A percentile compares a stretch with the other conserved stretches of the same genome.
Evolutionary conservation across 768 basidiomycete species (phyloP).

Genomic region (Boletus subparvulus): DNA sequence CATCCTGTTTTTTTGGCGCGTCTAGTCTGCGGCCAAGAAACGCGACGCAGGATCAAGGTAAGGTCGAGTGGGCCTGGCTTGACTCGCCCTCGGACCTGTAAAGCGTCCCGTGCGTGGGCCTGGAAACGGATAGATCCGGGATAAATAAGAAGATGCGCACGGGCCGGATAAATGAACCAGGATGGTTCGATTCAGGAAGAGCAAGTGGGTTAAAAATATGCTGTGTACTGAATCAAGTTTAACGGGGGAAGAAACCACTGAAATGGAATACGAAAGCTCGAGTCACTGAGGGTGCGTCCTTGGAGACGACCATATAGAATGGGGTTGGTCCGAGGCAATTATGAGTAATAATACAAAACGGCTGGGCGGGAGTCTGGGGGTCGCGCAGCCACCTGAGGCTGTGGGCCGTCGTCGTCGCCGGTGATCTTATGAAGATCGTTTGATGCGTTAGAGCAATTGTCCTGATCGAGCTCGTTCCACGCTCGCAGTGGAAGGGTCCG

Average conservation of each 20-base stretch:
- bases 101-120: slow-evolving; percentile 3
- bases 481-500: slow-evolving; percentile 19
- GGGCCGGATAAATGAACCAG: slow-evolving; percentile 9
- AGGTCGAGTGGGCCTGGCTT: neutral
- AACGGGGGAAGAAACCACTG: slow-evolving; percentile 13
- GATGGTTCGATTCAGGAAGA: slow-evolving; percentile 20
- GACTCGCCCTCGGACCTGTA: slow-evolving; percentile 7
- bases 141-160: slow-evolving; percentile 26
- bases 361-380: slow-evolving; percentile 8
- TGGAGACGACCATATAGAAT: slow-evolving; percentile 21
- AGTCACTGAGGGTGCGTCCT: slow-evolving; percentile 16
- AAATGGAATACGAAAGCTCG: slow-evolving; percentile 21
- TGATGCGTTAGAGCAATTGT: slow-evolving; percentile 14
- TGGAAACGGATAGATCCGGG: slow-evolving; percentile 20
- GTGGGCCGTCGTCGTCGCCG: slow-evolving; percentile 16
- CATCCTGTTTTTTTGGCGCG: slow-evolving; percentile 6
- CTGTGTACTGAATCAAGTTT: slow-evolving; percentile 19
- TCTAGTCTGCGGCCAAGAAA: slow-evolving; percentile 7
- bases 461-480: slow-evolving; percentile 25
- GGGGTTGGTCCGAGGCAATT: slow-evolving; percentile 28
- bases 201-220: slow-evolving; percentile 14
- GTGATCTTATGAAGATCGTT: slow-evolving; percentile 28
- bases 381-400: slow-evolving; percentile 22
- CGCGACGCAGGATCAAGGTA: neutral
- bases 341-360: slow-evolving; percentile 38